Evolutionary conservation across 257 asterid species (phyloP), one percentile per base, ranked within the genome.

Genomic region (Plantago elongata): DNA sequence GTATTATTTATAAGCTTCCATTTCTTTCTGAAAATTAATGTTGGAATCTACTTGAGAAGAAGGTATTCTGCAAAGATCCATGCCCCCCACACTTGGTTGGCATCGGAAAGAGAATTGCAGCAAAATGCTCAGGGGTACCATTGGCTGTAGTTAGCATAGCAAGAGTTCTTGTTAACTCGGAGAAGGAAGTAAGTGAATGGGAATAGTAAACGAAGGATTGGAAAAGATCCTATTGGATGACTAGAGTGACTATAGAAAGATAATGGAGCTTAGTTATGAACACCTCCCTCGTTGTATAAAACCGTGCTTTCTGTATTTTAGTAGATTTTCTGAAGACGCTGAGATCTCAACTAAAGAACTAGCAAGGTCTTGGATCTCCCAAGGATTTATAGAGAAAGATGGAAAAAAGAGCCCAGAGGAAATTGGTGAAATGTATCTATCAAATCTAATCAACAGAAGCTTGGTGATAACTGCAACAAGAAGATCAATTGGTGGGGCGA

Each of bases 281-380:
- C 18, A 57, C 13, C 45, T 57, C 6, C 62, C 62, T 38, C 46
- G n/a, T 30, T 3, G 37, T 57, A 13, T 57, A 57, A 12, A 16
- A 38, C 27, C 14, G 37, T 57, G 45, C 62, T 57, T 57, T 57
- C 45, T 57, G 9, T 57, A 57, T 57, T n/a, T 57, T 37, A 48
- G 47, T 13, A 22, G 17, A 13, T 57, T 57, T 37, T 48, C 47
- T 9, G 45, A 38, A 57, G 45, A 57, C 7, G 11, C 48, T 12
- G 45, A 57, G 12, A 38, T 57, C 12, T 14, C 27, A n/a, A 16
- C 12, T 3, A 7, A 37, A 9, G 38, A 57, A 45, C n/a, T 57
- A 2, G 16, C 1, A 13, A 34, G 45, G 45, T 38, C 37, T 14
- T 57, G 62, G 62, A 38, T 38, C 16, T 11, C 48, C 2, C 46